These are phyloP conservation scores for Picochlorum costavermella DNA, from an alignment of 139 green algal genomes.

Conservation along the genomic window DNA sequence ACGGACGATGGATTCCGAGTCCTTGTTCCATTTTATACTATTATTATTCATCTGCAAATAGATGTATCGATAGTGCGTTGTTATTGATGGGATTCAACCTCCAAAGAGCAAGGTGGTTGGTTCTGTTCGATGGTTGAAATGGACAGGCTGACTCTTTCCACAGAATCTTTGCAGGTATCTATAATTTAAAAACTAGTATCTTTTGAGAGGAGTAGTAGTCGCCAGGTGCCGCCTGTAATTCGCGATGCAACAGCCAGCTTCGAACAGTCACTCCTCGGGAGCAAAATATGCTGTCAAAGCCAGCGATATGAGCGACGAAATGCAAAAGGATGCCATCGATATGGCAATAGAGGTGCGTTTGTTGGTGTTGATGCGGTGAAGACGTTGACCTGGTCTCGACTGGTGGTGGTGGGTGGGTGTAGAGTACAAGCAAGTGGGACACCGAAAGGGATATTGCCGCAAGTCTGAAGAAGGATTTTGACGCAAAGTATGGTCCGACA, in stretches of 20 bases:
- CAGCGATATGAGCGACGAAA: slow-evolving; percentile 93
- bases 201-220: too few relatives aligned
- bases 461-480: slow-evolving; percentile 99
- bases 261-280: slow-evolving; percentile 20
- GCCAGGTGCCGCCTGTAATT: too few relatives aligned
- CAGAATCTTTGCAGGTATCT: too few relatives aligned
- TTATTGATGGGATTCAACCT: too few relatives aligned
- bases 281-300: slow-evolving; percentile 66
- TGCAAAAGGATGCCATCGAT: slow-evolving; percentile 88
- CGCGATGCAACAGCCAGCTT: not conserved
- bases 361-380: not conserved
- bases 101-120: too few relatives aligned
- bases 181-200: too few relatives aligned
- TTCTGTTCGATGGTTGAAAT: too few relatives aligned
- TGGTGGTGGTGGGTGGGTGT: not conserved
- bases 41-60: too few relatives aligned
- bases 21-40: too few relatives aligned
- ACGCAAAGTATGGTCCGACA: slow-evolving; percentile 93
- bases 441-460: slow-evolving; percentile 98
- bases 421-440: slow-evolving; percentile 69
- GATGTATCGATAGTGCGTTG: too few relatives aligned
- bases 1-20: too few relatives aligned
- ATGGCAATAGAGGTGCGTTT: slow-evolving; percentile 64
- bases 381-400: not conserved
- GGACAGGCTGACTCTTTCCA: too few relatives aligned